Evolutionary conservation across 1,284 basidiomycete species (phyloP).

Genomic region (Ceratobasidium theobromae): DNA sequence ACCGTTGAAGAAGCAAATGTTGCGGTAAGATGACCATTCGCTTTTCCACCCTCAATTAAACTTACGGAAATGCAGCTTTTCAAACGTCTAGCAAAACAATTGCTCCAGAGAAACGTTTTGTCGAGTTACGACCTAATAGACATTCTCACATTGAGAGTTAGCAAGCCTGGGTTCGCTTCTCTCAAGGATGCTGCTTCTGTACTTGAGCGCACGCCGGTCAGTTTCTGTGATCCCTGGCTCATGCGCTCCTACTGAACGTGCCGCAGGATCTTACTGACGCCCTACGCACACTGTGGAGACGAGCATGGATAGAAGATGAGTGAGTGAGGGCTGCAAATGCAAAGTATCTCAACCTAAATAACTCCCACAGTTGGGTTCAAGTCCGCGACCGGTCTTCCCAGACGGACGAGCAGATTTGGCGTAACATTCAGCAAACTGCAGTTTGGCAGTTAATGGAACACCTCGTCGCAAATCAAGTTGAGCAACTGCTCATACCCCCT

Average conservation of each 20-base stretch:
- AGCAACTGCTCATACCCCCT: conserved; percentile 22
- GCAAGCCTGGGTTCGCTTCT: conserved; percentile 44
- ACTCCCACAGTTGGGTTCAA: conserved; percentile 8
- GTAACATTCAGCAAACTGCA: conserved; percentile 29
- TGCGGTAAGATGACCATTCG: background rate
- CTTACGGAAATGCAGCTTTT: conserved; percentile 52
- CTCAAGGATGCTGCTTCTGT: conserved; percentile 31
- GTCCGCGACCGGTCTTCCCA: conserved; percentile 24
- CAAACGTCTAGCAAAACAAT: conserved; percentile 51
- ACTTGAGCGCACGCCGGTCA: conserved; percentile 16
- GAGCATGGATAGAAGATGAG: conserved; percentile 42
- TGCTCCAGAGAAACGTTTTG: conserved; percentile 66
- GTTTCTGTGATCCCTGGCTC: conserved; percentile 24
- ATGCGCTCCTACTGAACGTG: conserved; percentile 30
- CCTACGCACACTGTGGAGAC: conserved; percentile 40
- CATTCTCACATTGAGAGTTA: conserved; percentile 55
- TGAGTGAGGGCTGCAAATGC: conserved; percentile 6
- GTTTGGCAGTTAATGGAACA: conserved; percentile 24
- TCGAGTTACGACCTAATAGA: conserved; percentile 70
- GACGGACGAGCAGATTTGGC: conserved; percentile 29
- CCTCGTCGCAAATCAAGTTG: background rate
- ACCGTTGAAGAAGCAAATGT: conserved; percentile 12
- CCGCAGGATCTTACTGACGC: conserved; percentile 21
- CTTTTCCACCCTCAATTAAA: background rate
- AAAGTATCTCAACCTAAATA: background rate